Evolutionary conservation across 2,329 filamentous ascomycete genomes (phyloP).

Genomic region (Beauveria australis): DNA sequence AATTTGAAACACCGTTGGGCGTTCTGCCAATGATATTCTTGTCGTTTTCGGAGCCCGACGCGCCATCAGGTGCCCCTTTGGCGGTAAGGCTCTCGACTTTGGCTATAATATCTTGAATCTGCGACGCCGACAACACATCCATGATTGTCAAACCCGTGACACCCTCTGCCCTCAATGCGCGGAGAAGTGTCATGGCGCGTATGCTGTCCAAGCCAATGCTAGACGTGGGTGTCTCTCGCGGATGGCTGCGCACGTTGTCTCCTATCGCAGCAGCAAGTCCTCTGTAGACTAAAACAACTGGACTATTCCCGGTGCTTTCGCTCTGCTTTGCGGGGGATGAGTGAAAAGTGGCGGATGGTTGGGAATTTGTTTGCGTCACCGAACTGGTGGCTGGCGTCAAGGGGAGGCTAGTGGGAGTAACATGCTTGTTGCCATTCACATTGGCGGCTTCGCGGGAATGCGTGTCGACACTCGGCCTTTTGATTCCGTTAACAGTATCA

Average conservation of each 20-base stretch:
- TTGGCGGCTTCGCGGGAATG: background rate
- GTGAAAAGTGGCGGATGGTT: background rate
- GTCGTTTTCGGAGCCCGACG: background rate
- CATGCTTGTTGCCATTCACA: background rate
- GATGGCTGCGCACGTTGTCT: background rate
- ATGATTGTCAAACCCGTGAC: background rate
- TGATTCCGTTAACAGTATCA: background rate
- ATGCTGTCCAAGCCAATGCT: slow-evolving; percentile 1
- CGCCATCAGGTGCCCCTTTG: background rate
- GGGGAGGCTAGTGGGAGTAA: background rate
- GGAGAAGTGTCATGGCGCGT: slow-evolving; percentile 1
- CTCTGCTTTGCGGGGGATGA: no score
- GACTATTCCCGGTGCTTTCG: background rate
- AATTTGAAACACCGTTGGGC: background rate
- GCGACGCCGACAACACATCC: background rate
- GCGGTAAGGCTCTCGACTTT: background rate
- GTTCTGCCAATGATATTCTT: no score
- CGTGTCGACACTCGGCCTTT: background rate
- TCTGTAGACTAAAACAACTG: background rate
- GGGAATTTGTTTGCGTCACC: background rate
- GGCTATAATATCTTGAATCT: background rate
- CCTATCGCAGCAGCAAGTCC: background rate
- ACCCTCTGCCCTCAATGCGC: background rate
- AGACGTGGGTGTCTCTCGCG: background rate
- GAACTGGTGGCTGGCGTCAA: background rate